Percentiles rank a stretch among this genome's conserved stretches.
phyloP scores from a whole-genome alignment of 805 yeast species.

The Lipomyces lipofer region DNA sequence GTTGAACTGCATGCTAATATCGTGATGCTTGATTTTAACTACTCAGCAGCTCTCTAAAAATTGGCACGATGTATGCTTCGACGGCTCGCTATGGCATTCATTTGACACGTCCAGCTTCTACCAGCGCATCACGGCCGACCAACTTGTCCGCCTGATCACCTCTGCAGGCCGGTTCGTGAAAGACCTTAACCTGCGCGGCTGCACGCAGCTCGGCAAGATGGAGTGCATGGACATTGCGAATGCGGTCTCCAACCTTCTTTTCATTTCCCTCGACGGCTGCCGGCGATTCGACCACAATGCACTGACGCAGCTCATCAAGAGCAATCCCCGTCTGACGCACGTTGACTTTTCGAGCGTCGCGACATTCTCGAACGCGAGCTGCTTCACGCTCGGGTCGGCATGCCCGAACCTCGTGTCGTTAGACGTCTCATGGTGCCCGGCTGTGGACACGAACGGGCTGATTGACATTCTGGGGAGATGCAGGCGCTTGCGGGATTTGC shows the following conservation, averaged over 20 bases:
- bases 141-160: constrained; percentile 7
- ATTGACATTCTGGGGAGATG: constrained; percentile 15
- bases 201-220: constrained; percentile 6
- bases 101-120: constrained; percentile 13
- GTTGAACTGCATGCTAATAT: no score
- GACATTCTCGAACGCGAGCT: constrained; percentile 21
- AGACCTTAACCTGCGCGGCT: constrained; percentile 22
- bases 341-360: constrained; percentile 9
- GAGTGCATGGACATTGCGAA: constrained; percentile 12
- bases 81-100: constrained; percentile 27
- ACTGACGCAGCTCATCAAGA: constrained; percentile 19
- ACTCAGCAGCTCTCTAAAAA: constrained; percentile 5
- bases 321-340: constrained; percentile 7
- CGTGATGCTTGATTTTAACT: no score
- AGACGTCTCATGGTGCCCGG: constrained; percentile 20
- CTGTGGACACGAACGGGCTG: constrained; percentile 16
- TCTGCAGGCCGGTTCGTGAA: constrained; percentile 15
- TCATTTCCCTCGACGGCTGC: constrained; percentile 19
- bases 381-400: constrained; percentile 11
- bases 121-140: constrained; percentile 9
- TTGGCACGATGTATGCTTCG: constrained; percentile 21
- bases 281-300: constrained; percentile 23
- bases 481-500: constrained; percentile 5
- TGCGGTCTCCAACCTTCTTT: constrained; percentile 10
- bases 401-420: constrained; percentile 19